These are phyloP conservation scores for Malus fusca DNA, from an alignment of 306 rosid genomes.

Conservation along the genomic window DNA sequence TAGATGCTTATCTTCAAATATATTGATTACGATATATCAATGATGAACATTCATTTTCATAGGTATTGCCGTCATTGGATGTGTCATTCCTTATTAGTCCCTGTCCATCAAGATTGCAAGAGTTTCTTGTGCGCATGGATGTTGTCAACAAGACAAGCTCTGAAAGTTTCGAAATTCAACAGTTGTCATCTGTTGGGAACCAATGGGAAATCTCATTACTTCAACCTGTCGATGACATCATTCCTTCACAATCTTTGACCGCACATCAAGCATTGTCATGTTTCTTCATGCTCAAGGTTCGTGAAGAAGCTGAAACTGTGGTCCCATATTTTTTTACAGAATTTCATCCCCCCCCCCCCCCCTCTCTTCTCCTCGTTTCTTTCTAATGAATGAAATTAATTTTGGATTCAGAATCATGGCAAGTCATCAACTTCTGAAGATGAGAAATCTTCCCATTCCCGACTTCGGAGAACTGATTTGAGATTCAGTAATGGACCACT, in stretches of 20 bases:
- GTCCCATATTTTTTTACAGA: neutral
- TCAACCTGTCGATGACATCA: conserved; percentile 63
- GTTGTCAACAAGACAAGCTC: conserved; percentile 69
- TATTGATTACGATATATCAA: conserved; percentile 1
- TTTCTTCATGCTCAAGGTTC: conserved; percentile 81
- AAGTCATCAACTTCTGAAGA: conserved; percentile 35
- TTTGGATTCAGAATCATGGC: conserved; percentile 44
- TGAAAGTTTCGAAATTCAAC: conserved; percentile 68
- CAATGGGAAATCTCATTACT: conserved; percentile 76
- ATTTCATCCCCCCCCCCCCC: neutral
- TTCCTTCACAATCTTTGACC: conserved; percentile 63
- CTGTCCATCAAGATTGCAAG: conserved; percentile 73
- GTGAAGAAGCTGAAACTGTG: conserved; percentile 20
- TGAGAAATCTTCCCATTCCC: conserved; percentile 28
- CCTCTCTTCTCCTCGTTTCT: neutral
- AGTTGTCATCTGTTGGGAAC: conserved; percentile 67
- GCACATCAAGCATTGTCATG: conserved; percentile 87
- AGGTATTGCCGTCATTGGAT: conserved; percentile 89
- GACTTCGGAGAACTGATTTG: conserved; percentile 40
- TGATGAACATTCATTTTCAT: conserved; percentile 25
- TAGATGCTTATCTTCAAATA: neutral
- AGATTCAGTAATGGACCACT: conserved; percentile 41
- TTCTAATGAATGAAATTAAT: conserved; percentile 16
- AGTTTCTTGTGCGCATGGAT: conserved; percentile 89
- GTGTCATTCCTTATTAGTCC: conserved; percentile 79